A percentile compares a stretch with the other conserved stretches of the same genome.
Evolutionary conservation across 1,284 basidiomycete species (phyloP).

Genomic region (Tilletiopsis washingtonensis): DNA sequence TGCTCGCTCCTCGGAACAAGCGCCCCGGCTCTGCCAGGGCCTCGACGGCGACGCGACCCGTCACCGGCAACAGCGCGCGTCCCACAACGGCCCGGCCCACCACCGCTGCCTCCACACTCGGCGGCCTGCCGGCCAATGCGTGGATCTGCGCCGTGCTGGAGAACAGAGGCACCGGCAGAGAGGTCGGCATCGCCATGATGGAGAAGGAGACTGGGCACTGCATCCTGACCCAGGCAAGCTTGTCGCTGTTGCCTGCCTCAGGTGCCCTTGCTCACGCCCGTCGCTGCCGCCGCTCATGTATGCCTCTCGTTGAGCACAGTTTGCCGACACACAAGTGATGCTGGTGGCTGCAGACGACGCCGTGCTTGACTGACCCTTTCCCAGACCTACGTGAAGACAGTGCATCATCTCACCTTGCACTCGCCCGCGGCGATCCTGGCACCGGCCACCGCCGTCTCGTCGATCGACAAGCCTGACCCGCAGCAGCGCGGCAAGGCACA

Average conservation of each 20-base stretch:
- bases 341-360: not conserved
- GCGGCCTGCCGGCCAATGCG: not conserved
- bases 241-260: too few relatives aligned
- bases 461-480: not conserved
- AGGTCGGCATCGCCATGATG: constrained; percentile 77
- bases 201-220: constrained; percentile 65
- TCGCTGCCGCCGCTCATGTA: not conserved
- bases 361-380: constrained; percentile 50
- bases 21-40: too few relatives aligned
- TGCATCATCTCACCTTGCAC: constrained; percentile 75
- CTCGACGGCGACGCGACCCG: not conserved
- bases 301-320: constrained; percentile 53
- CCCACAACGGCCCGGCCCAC: too few relatives aligned
- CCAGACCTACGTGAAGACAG: constrained; percentile 67
- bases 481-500: not conserved
- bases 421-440: constrained; percentile 65
- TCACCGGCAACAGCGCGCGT: too few relatives aligned
- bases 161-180: constrained; percentile 58
- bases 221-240: not conserved
- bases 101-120: not conserved
- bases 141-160: constrained; percentile 21
- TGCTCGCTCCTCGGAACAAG: too few relatives aligned
- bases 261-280: not conserved
- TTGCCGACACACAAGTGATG: constrained; percentile 8
- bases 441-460: not conserved